A percentile compares a stretch with the other conserved stretches of the same genome.
phyloP scores from a whole-genome alignment of 108 stramenopile genomes.

The Asterionellopsis glacialis region DNA sequence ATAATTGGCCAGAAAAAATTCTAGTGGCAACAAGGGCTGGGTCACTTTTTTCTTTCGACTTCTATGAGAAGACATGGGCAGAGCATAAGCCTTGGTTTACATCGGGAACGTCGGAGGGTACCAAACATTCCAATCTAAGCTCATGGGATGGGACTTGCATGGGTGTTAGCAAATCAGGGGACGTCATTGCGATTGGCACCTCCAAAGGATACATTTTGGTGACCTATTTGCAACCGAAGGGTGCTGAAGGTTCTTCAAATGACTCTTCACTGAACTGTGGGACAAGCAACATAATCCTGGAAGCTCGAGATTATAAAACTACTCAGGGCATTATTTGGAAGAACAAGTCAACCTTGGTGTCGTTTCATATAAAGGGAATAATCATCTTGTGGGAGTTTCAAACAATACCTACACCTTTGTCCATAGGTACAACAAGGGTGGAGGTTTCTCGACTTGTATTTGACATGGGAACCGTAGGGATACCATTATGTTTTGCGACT shows the following conservation, averaged over 20 bases:
- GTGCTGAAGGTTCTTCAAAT: conserved; percentile 1
- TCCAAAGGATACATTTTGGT: conserved; percentile 52
- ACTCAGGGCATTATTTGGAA: conserved; percentile 55
- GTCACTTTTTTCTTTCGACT: conserved; percentile 34
- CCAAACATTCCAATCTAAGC: conserved; percentile 15
- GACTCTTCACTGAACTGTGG: conserved; percentile 5
- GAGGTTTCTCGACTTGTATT: conserved; percentile 7
- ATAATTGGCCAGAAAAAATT: conserved; percentile 10
- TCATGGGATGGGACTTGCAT: conserved; percentile 52
- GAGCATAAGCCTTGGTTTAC: conserved; percentile 38
- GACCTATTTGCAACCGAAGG: not conserved
- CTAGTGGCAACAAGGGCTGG: conserved; percentile 56
- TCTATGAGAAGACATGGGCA: conserved; percentile 26
- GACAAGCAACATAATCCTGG: not conserved
- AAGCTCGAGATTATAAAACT: conserved; percentile 22
- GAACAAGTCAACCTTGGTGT: conserved; percentile 31
- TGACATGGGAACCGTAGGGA: conserved; percentile 38
- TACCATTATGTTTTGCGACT: conserved; percentile 48
- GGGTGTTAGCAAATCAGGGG: conserved; percentile 20
- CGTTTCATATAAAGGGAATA: conserved; percentile 53
- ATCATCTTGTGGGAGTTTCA: conserved; percentile 43
- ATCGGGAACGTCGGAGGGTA: conserved; percentile 8
- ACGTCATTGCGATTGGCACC: conserved; percentile 46
- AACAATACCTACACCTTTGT: not conserved
- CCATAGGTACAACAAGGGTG: not conserved